Percentiles rank a stretch among this genome's conserved stretches.
phyloP scores from a whole-genome alignment of 495 filamentous ascomycete genomes.

The Stereocaulon alpinum region DNA sequence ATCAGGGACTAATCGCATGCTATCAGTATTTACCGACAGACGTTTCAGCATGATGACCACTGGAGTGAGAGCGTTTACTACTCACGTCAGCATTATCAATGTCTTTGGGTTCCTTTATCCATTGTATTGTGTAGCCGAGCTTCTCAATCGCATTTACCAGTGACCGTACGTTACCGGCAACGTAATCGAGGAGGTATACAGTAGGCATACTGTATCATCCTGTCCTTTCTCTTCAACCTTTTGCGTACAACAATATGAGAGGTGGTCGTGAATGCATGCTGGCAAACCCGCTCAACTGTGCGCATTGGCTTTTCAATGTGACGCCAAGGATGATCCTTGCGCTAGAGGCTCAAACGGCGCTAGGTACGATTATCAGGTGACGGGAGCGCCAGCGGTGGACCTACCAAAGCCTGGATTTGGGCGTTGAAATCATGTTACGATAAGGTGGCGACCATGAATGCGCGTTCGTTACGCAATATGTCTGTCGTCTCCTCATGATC shows the following conservation, averaged over 20 bases:
- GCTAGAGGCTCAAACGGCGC: neutral
- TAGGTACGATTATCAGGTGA: slow-evolving; percentile 1
- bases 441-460: neutral
- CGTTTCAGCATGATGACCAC: slow-evolving; percentile 1
- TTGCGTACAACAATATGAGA: too few species aligned
- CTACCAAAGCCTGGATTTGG: too few species aligned
- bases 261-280: neutral
- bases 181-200: slow-evolving; percentile 83
- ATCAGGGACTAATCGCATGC: slow-evolving; percentile 44
- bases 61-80: slow-evolving; percentile 4
- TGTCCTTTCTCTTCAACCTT: neutral
- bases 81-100: slow-evolving; percentile 73
- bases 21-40: slow-evolving; percentile 1
- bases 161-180: slow-evolving; percentile 83
- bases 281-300: too few species aligned
- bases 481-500: neutral
- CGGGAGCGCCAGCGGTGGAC: neutral
- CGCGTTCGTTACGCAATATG: neutral
- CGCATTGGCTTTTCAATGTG: neutral
- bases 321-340: neutral
- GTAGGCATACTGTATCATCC: slow-evolving; percentile 53
- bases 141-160: slow-evolving; percentile 96
- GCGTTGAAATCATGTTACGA: too few species aligned
- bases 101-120: slow-evolving; percentile 77
- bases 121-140: slow-evolving; percentile 84